Base-by-base conservation (phyloP, 2,329 filamentous ascomycete genomes). In the Hymenoscyphus albidus region DNA sequence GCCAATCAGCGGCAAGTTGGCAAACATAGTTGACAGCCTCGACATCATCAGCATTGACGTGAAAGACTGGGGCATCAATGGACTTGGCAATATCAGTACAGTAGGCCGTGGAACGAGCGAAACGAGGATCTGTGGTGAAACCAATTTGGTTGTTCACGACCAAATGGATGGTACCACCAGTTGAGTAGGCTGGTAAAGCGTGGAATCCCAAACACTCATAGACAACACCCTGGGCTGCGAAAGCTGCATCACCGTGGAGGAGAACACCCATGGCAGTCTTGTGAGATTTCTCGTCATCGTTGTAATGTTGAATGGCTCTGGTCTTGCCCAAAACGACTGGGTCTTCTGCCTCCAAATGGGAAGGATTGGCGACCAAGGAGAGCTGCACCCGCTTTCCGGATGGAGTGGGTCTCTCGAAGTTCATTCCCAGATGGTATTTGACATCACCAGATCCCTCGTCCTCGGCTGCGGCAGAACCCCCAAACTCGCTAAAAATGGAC, bases 81-180 rank as follows among this genome's bases (percentile, higher is more conserved):
- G 95, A 92, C 84, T 99, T 99, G 80, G 95, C 95, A 74, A 99
- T 97, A 78, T 99, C 95, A 55, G 95, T 98, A 82, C 95, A 99
- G 86, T 99, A 99, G 56, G 95, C 91, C 59, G 95, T 99, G 22
- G 95, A 99, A 73, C 95, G 93, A 73, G 95, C 90, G 79, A 97
- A 99, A 76, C 95, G 92, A 71, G 95, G 95, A 76, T 99, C 95
- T 27, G 95, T 99, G 62, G 95, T 99, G 84, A 99, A 99, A 79
- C 95, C 95, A 78, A 99, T 99, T 84, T 99, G 95, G 85, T 99
- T 99, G 87, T 99, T 99, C 72, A 98, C 94, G 65, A 99, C 88
- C 70, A 99, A 84, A 80, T 99, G 95, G 73, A 99, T 91, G 65
- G 95, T 99, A 76, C 95, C 95, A 74, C 95, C 95, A 62, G 95